Base-by-base conservation (phyloP, 2,329 filamentous ascomycete genomes). In the Aulographum hederae region DNA sequence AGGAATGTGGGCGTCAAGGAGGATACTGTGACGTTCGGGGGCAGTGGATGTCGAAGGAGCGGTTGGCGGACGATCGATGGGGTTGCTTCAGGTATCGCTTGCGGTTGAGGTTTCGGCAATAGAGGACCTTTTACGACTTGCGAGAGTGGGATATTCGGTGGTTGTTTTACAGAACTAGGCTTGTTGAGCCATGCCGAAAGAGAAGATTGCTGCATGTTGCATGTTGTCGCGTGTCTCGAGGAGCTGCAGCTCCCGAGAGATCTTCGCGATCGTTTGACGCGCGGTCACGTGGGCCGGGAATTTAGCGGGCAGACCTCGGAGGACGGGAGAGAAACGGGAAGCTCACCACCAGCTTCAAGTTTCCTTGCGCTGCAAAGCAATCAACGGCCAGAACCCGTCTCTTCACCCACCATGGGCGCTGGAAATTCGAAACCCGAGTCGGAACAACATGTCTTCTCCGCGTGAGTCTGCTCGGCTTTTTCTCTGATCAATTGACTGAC, bases 401-500 rank as follows among this genome's bases (percentile, higher is more conserved):
- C n/a, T n/a, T n/a, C n/a, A n/a, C n/a, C n/a, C n/a, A 46, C 47
- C 50, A 75, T 76, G 70, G 70, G 70, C 50, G 62, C 64, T 47
- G 67, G 67, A 43, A 61, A 62, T 54, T 75, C 70, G 32, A 73
- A 73, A 55, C 64, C 65, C 43, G 59, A 65, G 39, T 56, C 54
- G 39, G 51, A 61, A 43, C 67, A 69, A 54, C 69, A 73, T 55
- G 57, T 73, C 47, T 75, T 76, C 53, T 60, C 64, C 32, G 60
- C 69, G 69, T 74, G 56, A 38, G 63, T 54, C 12, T 19, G 12
- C 17, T 12, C 17, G 21, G 16, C 15, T 16, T 32, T 12, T 23
- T 18, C 16, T 18, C 10, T 18, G 26, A 33, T 15, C 10, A 8
- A 13, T 14, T 14, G 28, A 25, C 16, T 26, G 21, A 30, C 19